Evolutionary conservation across 306 rosid genomes (phyloP).

Genomic region (Fragaria nilgerrensis): DNA sequence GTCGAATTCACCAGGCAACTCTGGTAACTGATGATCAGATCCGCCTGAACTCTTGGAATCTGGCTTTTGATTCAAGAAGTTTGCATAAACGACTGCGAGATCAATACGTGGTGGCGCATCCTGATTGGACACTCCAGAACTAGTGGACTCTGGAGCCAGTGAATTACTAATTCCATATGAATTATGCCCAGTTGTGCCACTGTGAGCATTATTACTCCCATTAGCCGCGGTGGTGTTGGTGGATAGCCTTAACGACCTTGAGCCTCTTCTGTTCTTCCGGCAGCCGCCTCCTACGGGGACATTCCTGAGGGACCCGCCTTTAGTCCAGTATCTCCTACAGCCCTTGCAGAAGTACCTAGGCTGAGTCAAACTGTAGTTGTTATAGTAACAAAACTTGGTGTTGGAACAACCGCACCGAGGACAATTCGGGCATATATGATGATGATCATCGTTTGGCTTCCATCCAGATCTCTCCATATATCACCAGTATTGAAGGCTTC

Average conservation of each 20-base stretch:
- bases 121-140: conserved; percentile 26
- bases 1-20: conserved; percentile 32
- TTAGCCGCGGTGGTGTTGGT: not conserved
- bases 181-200: conserved; percentile 2
- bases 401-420: conserved; percentile 76
- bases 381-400: conserved; percentile 86
- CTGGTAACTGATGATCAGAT: conserved; percentile 28
- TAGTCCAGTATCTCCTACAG: conserved; percentile 81
- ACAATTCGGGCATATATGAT: conserved; percentile 56
- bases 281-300: conserved; percentile 70
- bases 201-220: not conserved
- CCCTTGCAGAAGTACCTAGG: conserved; percentile 84
- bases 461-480: conserved; percentile 54
- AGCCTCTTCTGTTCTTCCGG: conserved; percentile 34
- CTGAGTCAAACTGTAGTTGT: conserved; percentile 79
- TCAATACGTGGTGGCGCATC: conserved; percentile 65
- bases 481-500: conserved; percentile 30
- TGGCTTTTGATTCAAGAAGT: conserved; percentile 64
- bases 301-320: conserved; percentile 76
- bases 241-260: conserved; percentile 28
- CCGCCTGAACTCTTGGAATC: conserved; percentile 12
- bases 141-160: conserved; percentile 31
- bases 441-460: conserved; percentile 53
- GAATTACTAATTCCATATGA: conserved; percentile 23
- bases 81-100: conserved; percentile 76